Base-by-base conservation (phyloP, 257 asterid genomes). In the Salvia rosmarinus region DNA sequence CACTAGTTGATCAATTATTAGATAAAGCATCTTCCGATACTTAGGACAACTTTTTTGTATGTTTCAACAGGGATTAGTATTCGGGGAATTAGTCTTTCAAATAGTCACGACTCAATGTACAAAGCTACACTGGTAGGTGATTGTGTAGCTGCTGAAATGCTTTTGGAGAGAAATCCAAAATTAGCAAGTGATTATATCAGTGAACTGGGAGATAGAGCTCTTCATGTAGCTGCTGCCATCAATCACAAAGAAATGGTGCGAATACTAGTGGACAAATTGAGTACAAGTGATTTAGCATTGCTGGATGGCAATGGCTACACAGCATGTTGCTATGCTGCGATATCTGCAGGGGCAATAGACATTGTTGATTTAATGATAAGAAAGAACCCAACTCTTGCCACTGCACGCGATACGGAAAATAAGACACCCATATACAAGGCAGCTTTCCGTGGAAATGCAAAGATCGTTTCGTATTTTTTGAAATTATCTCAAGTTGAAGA, bases 141-240 rank as follows among this genome's bases (percentile, higher is more conserved):
- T 14, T 77, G 81, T 67, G 5, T 17, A 25, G 42, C 39, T 23
- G 78, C 63, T 51, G 12, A 30, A 47, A 9, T 5, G 4, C 25
- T 39, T 58, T 6, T 57, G 68, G 21, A 0, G 2, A 1, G 5
- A 32, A 39, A 74, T 57, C 25, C 4, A 0, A 30, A 25, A 3
- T 0, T 64, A 40, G 40, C 9, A 9, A 3, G 19, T 8, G 7
- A 9, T 9, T 4, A 0, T 3, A 13, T 14, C 0, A 40, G 59
- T 3, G 80, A 76, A 12, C 9, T 46, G 3, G 63, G 40, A 4
- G 40, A 54, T 21, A 5, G 34, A 21, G 60, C 60, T 21, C 60
- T 54, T 54, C 70, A 32, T 76, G 75, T 55, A 5, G 82, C 83
- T 3, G 40, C 62, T 21, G 50, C 13, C 12, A 74, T 69, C 79